Conservation (phyloP, 495 filamentous ascomycete species). For the Penicillium silybi region DNA sequence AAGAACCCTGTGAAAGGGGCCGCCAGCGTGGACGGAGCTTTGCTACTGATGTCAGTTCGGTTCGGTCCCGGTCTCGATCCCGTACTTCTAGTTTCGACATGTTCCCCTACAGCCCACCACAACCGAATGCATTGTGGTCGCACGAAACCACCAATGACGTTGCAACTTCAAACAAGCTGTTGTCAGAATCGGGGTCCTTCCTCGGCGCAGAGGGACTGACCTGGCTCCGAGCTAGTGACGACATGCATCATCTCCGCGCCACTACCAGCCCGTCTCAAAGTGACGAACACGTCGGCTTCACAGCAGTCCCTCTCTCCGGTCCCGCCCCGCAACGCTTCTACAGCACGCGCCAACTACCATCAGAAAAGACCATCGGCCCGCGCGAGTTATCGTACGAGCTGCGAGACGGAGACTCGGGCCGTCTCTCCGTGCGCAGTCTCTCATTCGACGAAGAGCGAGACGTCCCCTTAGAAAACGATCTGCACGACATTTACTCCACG, state of each 20-base stretch:
- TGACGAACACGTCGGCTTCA: not conserved
- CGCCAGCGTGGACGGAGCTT: slow-evolving; percentile 13
- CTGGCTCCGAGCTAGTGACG: slow-evolving; percentile 15
- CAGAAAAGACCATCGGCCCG: not conserved
- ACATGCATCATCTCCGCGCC: slow-evolving; percentile 3
- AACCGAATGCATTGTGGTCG: slow-evolving; percentile 5
- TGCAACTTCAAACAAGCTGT: not conserved
- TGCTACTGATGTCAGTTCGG: slow-evolving; percentile 5
- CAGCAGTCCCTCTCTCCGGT: not conserved
- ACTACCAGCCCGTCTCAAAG: not conserved
- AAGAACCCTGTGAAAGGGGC: not conserved
- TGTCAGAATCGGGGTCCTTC: not conserved
- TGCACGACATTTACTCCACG: not conserved
- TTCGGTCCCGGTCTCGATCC: slow-evolving; percentile 6
- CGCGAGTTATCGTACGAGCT: not conserved
- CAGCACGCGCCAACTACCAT: slow-evolving; percentile 8
- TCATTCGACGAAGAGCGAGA: not conserved
- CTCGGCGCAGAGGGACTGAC: slow-evolving; percentile 13
- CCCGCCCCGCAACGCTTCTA: slow-evolving; percentile 16
- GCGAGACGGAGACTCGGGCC: slow-evolving; percentile 1
- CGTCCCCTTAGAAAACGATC: not conserved
- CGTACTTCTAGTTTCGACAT: slow-evolving; percentile 10
- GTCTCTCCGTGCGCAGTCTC: slow-evolving; percentile 6
- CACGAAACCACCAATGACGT: not conserved
- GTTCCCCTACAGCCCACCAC: slow-evolving; percentile 25